Evolutionary conservation across 352 stramenopile species (phyloP), one percentile per base, ranked within the genome.

Genomic region (Phytophthora boehmeriae): DNA sequence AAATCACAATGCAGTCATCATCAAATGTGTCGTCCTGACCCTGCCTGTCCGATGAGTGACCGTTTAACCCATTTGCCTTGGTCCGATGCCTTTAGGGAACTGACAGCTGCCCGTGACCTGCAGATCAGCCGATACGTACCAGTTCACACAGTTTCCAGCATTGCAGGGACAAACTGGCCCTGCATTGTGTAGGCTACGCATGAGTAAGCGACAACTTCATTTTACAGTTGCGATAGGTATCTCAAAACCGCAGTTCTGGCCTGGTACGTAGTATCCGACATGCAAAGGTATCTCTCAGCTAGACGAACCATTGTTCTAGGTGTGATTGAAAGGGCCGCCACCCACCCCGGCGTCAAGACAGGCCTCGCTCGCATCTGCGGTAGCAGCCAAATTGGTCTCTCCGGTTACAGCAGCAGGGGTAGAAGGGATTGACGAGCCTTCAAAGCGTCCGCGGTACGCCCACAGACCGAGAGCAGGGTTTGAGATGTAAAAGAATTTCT

Each of bases 391-490:
- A 34, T 28, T 71, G 41, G 71, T 76, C 6, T 80, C 23, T 45
- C 36, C 46, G 35, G 55, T 20, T 35, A 53, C 50, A 14, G 59
- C 46, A 17, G 58, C 41, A 28, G 57, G 39, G n/a, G 52, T 20
- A 23, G 34, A 28, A 38, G 28, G 28, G 17, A 36, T 32, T 25
- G 66, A 59, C 0, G 76, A 90, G 38, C 69, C 63, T 50, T 94
- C 83, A 30, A 96, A 95, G 28, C 86, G 83, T 34, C 87, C 85
- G 42, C 86, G 80, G 45, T 88, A 95, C 45, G 96, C 96, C 97
- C 97, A 99, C 22, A 99, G 79, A 13, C 97, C 97, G 20, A 99
- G 73, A 14, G 97, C 95, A 5, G 97, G 97, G 71, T 99, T 99
- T 13, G 92, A 97, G 35, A 99, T 97, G 76, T 96, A 99, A 76